Conservation (phyloP, 371 early-diverging fungal species). For the Phascolomyces articulosus region DNA sequence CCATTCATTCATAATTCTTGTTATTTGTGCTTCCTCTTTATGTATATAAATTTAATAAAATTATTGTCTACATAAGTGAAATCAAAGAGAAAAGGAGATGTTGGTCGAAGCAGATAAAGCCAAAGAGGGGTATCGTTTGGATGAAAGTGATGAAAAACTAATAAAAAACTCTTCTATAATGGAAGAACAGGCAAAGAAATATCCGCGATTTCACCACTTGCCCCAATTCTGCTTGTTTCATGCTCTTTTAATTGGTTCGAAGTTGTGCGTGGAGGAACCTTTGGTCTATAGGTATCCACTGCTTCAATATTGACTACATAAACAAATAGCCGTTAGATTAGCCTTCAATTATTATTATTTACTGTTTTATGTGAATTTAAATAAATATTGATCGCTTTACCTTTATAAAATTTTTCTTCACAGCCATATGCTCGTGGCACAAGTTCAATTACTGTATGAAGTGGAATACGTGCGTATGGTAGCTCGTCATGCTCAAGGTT, state of each 20-base stretch:
- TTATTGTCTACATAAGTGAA: not conserved
- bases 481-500: constrained; percentile 89
- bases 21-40: too few relatives aligned
- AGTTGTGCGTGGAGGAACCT: constrained; percentile 19
- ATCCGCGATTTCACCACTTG: constrained; percentile 47
- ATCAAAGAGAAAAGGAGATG: too few relatives aligned
- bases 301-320: constrained; percentile 76
- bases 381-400: constrained; percentile 15
- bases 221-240: constrained; percentile 24
- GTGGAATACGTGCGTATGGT: constrained; percentile 95
- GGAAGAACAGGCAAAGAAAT: constrained; percentile 13
- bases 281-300: constrained; percentile 84
- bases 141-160: not conserved
- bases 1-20: too few relatives aligned
- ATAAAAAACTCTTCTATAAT: not conserved
- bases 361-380: not conserved
- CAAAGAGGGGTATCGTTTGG: constrained; percentile 11
- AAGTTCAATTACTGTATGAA: constrained; percentile 94
- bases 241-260: constrained; percentile 14
- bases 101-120: too few relatives aligned
- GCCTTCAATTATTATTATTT: not conserved
- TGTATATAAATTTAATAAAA: too few relatives aligned
- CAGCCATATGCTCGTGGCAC: constrained; percentile 96
- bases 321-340: too few relatives aligned
- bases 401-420: constrained; percentile 83